Conservation (phyloP, 129 eudicot species). For the Tanacetum coccineum region DNA sequence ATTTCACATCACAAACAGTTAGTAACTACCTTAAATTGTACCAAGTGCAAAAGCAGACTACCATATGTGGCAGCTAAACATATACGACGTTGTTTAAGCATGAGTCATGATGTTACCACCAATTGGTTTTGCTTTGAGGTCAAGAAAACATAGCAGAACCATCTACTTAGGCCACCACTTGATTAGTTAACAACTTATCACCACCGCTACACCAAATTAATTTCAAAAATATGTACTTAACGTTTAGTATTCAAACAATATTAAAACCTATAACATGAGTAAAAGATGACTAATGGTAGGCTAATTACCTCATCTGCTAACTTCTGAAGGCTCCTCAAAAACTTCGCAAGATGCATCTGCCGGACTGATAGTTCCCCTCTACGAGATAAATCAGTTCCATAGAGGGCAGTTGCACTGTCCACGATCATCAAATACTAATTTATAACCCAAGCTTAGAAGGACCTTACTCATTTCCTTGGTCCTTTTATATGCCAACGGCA, state of each 20-base stretch:
- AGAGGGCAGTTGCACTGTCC: conserved; percentile 97
- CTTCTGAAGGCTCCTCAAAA: conserved; percentile 92
- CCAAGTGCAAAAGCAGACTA: background rate
- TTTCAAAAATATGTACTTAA: background rate
- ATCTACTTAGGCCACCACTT: conserved; percentile 97
- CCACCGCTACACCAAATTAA: conserved; percentile 92
- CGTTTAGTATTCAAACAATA: background rate
- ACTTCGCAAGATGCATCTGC: conserved; percentile 98
- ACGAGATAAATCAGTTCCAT: conserved; percentile 91
- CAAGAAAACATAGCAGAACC: conserved; percentile 92
- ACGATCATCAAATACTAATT: no score
- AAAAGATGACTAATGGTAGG: background rate
- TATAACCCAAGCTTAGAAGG: no score
- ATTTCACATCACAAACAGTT: background rate
- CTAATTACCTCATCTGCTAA: conserved; percentile 80
- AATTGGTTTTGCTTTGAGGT: conserved; percentile 89
- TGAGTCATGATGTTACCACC: conserved; percentile 99
- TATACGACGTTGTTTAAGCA: conserved; percentile 72
- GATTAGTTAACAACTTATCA: conserved; percentile 93
- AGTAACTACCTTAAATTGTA: background rate
- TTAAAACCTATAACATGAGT: background rate
- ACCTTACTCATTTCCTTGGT: no score
- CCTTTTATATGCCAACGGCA: no score
- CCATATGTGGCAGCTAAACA: background rate
- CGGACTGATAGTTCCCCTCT: conserved; percentile 95